Base-by-base conservation (phyloP, 805 yeast genomes). In the Ogataea sp. region DNA sequence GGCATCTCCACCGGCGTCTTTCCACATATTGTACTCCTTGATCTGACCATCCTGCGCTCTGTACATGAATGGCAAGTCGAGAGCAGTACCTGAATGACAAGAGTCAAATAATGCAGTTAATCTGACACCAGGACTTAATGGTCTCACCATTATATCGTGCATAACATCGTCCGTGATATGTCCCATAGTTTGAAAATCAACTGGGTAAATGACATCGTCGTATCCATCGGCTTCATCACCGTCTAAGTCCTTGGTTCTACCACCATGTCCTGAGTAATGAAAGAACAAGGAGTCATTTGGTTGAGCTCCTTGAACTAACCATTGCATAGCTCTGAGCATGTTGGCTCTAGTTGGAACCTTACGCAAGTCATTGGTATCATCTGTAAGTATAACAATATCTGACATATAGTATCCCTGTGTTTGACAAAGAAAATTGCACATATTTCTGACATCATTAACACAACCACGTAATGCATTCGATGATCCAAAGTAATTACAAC, bases 201-300 rank as follows among this genome's bases (percentile, higher is more conserved):
- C 61, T 14, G 65, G 65, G 43, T 61, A 60, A 33, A 60, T 59
- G 37, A 61, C 55, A 50, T 61, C 65, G 41, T 61, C 67, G 40
- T 37, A 48, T n/a, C 65, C 67, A 41, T 56, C 60, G 2, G 44
- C 51, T 39, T 61, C 66, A 39, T 60, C 64, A 20, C 65, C 65
- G 41, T 61, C 65, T 25, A 62, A 53, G 56, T 85, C 95, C 35
- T 65, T 60, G 4, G 78, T 74, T 52, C 78, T 83, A 2, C 93
- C 87, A 24, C 95, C 95, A 54, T 86, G 95, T 7, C 95, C 93
- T 0, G 93, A 82, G 55, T 80, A 85, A 56, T 86, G 95, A 69
- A 86, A 76, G 49, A 86, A 79, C 37, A 85, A 59, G 8, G 87
- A 74, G 60, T 85, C 95, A 49, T 85, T 83, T 14, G 93, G 80